A percentile compares a stretch with the other conserved stretches of the same genome.
phyloP scores from a whole-genome alignment of 495 filamentous ascomycete genomes.

The Podospora fimiseda region DNA sequence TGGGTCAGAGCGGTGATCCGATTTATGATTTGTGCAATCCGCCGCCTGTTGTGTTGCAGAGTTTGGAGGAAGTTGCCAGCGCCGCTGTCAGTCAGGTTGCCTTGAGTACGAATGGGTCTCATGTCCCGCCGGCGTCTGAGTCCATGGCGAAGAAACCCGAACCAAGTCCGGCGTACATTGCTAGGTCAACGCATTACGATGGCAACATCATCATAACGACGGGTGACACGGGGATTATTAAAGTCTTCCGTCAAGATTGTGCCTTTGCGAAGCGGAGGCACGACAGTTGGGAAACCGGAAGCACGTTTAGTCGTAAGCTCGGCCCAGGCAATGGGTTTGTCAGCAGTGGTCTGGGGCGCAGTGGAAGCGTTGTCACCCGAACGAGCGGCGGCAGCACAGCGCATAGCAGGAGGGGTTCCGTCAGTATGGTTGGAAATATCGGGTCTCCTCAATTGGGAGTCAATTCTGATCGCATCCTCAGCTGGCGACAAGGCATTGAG shows the following conservation, averaged over 20 bases:
- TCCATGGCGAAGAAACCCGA: constrained; percentile 34
- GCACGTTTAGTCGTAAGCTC: constrained; percentile 70
- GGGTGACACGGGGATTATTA: constrained; percentile 81
- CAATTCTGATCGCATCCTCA: constrained; percentile 78
- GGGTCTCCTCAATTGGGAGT: constrained; percentile 41
- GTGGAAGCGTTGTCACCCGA: constrained; percentile 52
- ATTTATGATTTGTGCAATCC: constrained; percentile 96
- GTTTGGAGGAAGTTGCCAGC: constrained; percentile 55
- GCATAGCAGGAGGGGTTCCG: constrained; percentile 51
- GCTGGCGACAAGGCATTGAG: constrained; percentile 78
- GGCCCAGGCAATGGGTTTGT: constrained; percentile 33
- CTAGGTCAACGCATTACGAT: constrained; percentile 66
- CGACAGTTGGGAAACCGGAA: constrained; percentile 64
- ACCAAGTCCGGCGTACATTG: constrained; percentile 58
- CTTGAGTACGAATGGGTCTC: constrained; percentile 26
- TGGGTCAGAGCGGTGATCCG: constrained; percentile 79
- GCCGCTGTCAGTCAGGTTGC: constrained; percentile 25
- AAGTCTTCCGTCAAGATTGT: constrained; percentile 92
- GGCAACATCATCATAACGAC: constrained; percentile 93
- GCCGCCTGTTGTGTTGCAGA: constrained; percentile 78
- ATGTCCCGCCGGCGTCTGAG: constrained; percentile 10
- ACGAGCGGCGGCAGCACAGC: constrained; percentile 46
- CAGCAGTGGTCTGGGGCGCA: constrained; percentile 49
- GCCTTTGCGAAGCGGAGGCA: constrained; percentile 55
- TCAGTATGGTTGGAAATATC: constrained; percentile 24